phyloP scores from a whole-genome alignment of 257 asterid genomes.

The Ballota nigra region DNA sequence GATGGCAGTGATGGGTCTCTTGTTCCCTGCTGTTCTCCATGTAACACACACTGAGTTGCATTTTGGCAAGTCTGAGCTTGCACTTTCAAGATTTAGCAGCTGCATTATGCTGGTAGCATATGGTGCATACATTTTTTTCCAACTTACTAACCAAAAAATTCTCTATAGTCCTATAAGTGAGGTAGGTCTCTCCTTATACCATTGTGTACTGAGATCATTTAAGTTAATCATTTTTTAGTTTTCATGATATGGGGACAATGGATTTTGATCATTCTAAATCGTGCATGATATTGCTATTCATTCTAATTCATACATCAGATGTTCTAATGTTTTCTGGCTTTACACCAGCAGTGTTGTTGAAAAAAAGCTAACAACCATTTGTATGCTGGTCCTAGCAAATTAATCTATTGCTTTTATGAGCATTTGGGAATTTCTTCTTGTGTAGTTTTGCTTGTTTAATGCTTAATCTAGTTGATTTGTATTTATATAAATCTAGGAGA shows the following conservation, averaged over 20 bases:
- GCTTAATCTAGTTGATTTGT: conserved; percentile 14
- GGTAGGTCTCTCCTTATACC: conserved; percentile 33
- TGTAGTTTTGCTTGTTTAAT: conserved; percentile 10
- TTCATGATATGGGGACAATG: not conserved
- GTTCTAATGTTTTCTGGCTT: not conserved
- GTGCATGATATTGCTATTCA: not conserved
- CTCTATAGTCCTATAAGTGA: conserved; percentile 53
- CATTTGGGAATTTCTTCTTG: conserved; percentile 2
- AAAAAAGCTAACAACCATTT: not conserved
- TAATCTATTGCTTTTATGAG: not conserved
- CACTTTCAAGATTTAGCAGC: conserved; percentile 87
- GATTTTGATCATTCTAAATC: not conserved
- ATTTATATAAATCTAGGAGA: conserved; percentile 36
- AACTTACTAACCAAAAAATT: conserved; percentile 56
- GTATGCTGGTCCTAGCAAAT: not conserved
- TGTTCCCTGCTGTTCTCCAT: conserved; percentile 78
- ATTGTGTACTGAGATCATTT: not conserved
- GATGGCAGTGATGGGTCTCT: conserved; percentile 90
- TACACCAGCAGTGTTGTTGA: not conserved
- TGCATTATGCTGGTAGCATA: conserved; percentile 85
- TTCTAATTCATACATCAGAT: not conserved
- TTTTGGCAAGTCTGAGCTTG: conserved; percentile 77
- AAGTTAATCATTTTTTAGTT: not conserved
- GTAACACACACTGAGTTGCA: conserved; percentile 76
- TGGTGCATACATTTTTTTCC: conserved; percentile 63